phyloP scores from a whole-genome alignment of 1,284 basidiomycete genomes.

The Bjerkandera adusta region DNA sequence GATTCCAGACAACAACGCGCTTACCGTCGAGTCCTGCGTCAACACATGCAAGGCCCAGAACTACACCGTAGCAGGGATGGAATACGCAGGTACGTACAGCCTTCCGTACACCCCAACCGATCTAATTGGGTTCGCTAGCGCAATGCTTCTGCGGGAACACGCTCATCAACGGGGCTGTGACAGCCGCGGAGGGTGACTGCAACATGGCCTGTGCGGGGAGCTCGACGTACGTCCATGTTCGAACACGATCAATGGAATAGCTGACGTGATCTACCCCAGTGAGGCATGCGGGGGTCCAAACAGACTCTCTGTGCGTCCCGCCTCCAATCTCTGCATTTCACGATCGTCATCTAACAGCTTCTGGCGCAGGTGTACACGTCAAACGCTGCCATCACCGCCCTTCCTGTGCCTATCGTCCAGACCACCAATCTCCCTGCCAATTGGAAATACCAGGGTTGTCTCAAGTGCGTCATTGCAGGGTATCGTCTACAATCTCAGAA shows the following conservation, averaged over 20 bases:
- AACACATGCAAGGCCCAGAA: constrained; percentile 30
- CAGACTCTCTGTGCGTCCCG: constrained; percentile 47
- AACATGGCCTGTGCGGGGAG: constrained; percentile 65
- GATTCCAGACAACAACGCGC: constrained; percentile 29
- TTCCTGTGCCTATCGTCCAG: constrained; percentile 27
- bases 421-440: constrained; percentile 55
- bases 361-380: constrained; percentile 47
- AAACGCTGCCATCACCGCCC: background rate
- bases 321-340: too few species aligned
- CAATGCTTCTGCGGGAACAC: constrained; percentile 65
- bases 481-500: background rate
- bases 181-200: constrained; percentile 48
- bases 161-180: constrained; percentile 54
- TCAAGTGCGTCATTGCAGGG: constrained; percentile 58
- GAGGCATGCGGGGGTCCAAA: constrained; percentile 70
- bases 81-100: constrained; percentile 32
- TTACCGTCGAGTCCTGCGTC: constrained; percentile 40
- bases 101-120: background rate
- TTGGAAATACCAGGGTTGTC: constrained; percentile 65
- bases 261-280: constrained; percentile 32
- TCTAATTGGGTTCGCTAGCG: constrained; percentile 8
- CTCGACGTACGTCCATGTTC: constrained; percentile 3
- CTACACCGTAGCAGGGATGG: constrained; percentile 40
- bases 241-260: background rate
- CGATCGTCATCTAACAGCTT: too few species aligned